Base-by-base conservation (phyloP, 352 stramenopile genomes). In the Globisporangium apiculatum region DNA sequence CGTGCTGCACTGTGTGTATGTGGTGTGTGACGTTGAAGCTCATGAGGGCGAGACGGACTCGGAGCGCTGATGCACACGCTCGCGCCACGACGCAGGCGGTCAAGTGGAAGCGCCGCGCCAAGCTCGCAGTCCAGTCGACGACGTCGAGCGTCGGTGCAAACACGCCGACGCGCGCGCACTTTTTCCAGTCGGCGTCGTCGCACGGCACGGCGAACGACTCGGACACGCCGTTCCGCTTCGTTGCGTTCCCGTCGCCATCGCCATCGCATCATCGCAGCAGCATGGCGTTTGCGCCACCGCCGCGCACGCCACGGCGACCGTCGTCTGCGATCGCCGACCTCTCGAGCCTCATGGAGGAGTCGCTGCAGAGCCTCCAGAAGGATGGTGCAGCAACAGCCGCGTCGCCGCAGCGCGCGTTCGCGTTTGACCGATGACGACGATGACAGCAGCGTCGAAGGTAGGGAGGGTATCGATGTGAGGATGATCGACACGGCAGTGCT, bases 311-410 rank as follows among this genome's bases (percentile, higher is more conserved):
- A 14, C 71, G 71, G 36, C 74, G 76, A 17, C 72, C 75, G 12
- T 85, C 75, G 0, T 85, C 73, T n/a, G 79, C 79, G 46, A 91
- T 91, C 75, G 70, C 77, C 6, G 80, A 91, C 58, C 61, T 91
- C 5, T 91, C 83, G 15, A 84, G 68, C 65, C 67, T 89, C 12
- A 91, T 93, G 83, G 79, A 93, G 54, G 71, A 89, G 17, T 90
- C 80, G 11, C 66, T 93, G 18, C 68, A 83, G 3, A 80, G 66
- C 43, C 71, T 91, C 31, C 75, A 76, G 5, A 87, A 80, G 24
- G 77, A 88, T 46, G 45, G 68, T 7, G 37, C 73, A 17, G 36
- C 53, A 12, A 17, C n/a, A 49, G n/a, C 2, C 4, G 15, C 14
- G 7, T 31, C 45, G 15, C 45, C 45, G 0, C 47, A 52, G 2